Percentiles rank a stretch among this genome's conserved stretches.
Evolutionary conservation across 192 early-diverging fungal species (phyloP).

Genomic region (Umbelopsis sp.): DNA sequence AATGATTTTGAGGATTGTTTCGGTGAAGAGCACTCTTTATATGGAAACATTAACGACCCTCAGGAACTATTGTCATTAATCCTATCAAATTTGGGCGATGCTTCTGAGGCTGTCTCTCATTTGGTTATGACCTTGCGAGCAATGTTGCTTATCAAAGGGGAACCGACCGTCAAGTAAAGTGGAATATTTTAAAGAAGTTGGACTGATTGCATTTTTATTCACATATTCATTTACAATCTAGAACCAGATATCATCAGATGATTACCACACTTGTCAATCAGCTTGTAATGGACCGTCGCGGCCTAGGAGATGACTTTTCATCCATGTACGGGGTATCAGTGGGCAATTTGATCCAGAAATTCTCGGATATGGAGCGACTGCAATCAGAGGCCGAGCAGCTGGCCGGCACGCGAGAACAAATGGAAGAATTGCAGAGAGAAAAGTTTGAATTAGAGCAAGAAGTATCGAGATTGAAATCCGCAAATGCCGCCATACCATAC

Average conservation of each 20-base stretch:
- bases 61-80: slow-evolving; percentile 69
- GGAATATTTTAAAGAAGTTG: slow-evolving; percentile 36
- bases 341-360: slow-evolving; percentile 68
- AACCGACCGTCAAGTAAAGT: slow-evolving; percentile 62
- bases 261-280: slow-evolving; percentile 76
- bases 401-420: slow-evolving; percentile 56
- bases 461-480: slow-evolving; percentile 58
- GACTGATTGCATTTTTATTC: background rate
- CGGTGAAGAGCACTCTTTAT: slow-evolving; percentile 53
- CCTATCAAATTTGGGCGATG: slow-evolving; percentile 63
- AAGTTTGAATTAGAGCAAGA: slow-evolving; percentile 64
- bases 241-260: slow-evolving; percentile 73
- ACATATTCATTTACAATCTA: slow-evolving; percentile 31
- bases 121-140: slow-evolving; percentile 70
- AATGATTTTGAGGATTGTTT: slow-evolving; percentile 41
- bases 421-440: slow-evolving; percentile 59
- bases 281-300: slow-evolving; percentile 74
- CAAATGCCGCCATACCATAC: slow-evolving; percentile 22
- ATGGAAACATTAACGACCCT: slow-evolving; percentile 68
- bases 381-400: slow-evolving; percentile 62
- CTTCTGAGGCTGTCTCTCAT: slow-evolving; percentile 62
- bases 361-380: slow-evolving; percentile 74
- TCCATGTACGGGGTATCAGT: slow-evolving; percentile 68
- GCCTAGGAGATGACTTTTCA: slow-evolving; percentile 57
- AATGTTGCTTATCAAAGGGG: slow-evolving; percentile 72